Percentiles rank a stretch among this genome's conserved stretches.
Conservation (phyloP, 495 filamentous ascomycete species). For the Lentithecium fluviatile region DNA sequence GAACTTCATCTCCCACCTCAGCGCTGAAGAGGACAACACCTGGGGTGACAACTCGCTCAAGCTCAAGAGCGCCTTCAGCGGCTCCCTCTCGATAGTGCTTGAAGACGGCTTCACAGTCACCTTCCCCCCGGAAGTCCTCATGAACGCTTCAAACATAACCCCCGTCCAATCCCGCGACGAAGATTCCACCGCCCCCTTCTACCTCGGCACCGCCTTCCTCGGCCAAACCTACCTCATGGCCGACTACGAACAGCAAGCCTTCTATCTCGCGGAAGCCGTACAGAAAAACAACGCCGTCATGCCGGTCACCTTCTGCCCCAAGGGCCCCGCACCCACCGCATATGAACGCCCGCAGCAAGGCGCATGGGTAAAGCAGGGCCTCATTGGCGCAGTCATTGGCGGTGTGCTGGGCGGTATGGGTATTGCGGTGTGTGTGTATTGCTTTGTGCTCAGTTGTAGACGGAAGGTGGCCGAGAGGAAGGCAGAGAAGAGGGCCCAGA, state of each 20-base stretch:
- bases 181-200: constrained; percentile 35
- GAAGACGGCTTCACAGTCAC: constrained; percentile 38
- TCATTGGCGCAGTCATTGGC: constrained; percentile 40
- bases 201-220: constrained; percentile 38
- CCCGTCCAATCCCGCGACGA: constrained; percentile 30
- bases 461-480: constrained; percentile 15
- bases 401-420: constrained; percentile 38
- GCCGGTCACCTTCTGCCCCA: constrained; percentile 38
- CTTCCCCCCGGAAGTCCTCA: constrained; percentile 35
- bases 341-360: constrained; percentile 26
- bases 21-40: constrained; percentile 27
- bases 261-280: constrained; percentile 41
- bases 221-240: constrained; percentile 42
- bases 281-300: constrained; percentile 34
- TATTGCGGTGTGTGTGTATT: constrained; percentile 15
- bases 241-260: constrained; percentile 37
- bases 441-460: constrained; percentile 12
- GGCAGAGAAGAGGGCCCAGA: constrained; percentile 18
- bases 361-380: constrained; percentile 26
- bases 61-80: constrained; percentile 35
- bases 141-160: constrained; percentile 34
- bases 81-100: constrained; percentile 37
- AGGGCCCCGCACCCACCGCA: constrained; percentile 20
- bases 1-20: constrained; percentile 37
- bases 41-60: constrained; percentile 37